Percentiles rank a stretch among this genome's conserved stretches.
Evolutionary conservation across 495 filamentous ascomycete genomes (phyloP).

Genomic region (Talaromyces stipitatus): DNA sequence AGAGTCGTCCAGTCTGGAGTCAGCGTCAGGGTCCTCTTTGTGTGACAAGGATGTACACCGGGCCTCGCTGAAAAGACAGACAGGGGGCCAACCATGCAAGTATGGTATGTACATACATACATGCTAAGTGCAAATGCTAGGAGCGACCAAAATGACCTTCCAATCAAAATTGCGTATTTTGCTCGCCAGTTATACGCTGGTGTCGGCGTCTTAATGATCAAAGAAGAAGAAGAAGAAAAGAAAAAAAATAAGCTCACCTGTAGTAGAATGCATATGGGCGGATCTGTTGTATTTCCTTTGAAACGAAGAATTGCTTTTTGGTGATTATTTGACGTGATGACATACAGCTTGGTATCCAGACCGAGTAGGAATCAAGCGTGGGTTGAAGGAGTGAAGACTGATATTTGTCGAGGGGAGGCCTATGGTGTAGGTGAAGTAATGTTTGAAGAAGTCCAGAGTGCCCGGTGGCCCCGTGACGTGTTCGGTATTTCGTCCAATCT

Average conservation of each 20-base stretch:
- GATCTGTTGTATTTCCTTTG: not conserved
- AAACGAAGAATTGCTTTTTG: not conserved
- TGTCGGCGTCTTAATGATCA: not conserved
- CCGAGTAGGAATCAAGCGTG: not conserved
- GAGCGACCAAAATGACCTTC: conserved; percentile 6
- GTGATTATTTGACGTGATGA: not conserved
- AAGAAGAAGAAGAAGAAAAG: not conserved
- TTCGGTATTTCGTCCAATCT: not conserved
- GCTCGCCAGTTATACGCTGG: not conserved
- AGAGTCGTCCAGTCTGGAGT: not conserved
- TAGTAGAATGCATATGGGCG: not conserved
- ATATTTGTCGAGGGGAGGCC: not conserved
- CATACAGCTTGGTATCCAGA: not conserved
- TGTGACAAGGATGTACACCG: conserved; percentile 8
- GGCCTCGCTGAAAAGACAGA: not conserved
- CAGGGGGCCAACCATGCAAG: conserved; percentile 1
- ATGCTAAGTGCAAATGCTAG: not conserved
- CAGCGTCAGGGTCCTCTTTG: conserved; percentile 5
- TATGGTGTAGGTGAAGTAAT: not conserved
- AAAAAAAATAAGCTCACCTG: not conserved
- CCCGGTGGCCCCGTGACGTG: not conserved
- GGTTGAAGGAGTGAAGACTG: not conserved
- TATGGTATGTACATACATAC: not conserved
- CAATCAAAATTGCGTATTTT: not conserved
- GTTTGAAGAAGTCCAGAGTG: not conserved